phyloP scores from a whole-genome alignment of 1,139 yeast genomes.

The Cylindricascospora bacillispora region DNA sequence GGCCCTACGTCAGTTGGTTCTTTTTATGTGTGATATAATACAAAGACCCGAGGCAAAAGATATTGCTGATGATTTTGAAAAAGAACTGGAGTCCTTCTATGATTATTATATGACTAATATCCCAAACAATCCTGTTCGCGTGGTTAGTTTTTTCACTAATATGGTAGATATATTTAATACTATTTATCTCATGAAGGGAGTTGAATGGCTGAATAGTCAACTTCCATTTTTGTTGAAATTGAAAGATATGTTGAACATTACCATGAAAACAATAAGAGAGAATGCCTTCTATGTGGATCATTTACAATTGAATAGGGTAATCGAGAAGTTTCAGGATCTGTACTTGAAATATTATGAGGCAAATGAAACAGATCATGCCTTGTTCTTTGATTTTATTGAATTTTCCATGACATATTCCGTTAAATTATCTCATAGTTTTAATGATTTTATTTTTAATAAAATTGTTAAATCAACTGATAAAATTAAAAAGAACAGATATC shows the following conservation, averaged over 20 bases:
- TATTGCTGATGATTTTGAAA: constrained; percentile 43
- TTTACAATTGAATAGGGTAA: constrained; percentile 64
- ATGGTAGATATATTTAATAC: constrained; percentile 52
- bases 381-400: constrained; percentile 34
- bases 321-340: constrained; percentile 45
- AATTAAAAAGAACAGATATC: constrained; percentile 36
- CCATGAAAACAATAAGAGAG: constrained; percentile 15
- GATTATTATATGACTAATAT: constrained; percentile 20
- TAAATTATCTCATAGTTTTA: constrained; percentile 34
- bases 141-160: constrained; percentile 40
- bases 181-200: constrained; percentile 36
- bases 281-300: constrained; percentile 29
- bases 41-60: constrained; percentile 39
- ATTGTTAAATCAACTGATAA: constrained; percentile 43
- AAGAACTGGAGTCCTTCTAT: constrained; percentile 33
- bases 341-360: constrained; percentile 37
- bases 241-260: constrained; percentile 18
- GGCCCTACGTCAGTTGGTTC: constrained; percentile 49
- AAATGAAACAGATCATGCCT: constrained; percentile 28
- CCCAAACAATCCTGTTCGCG: constrained; percentile 22
- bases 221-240: constrained; percentile 27
- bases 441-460: constrained; percentile 43
- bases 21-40: constrained; percentile 24
- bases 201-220: constrained; percentile 50
- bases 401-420: constrained; percentile 14